Evolutionary conservation across 1,284 basidiomycete genomes (phyloP).

Genomic region (Boletellus sp.): DNA sequence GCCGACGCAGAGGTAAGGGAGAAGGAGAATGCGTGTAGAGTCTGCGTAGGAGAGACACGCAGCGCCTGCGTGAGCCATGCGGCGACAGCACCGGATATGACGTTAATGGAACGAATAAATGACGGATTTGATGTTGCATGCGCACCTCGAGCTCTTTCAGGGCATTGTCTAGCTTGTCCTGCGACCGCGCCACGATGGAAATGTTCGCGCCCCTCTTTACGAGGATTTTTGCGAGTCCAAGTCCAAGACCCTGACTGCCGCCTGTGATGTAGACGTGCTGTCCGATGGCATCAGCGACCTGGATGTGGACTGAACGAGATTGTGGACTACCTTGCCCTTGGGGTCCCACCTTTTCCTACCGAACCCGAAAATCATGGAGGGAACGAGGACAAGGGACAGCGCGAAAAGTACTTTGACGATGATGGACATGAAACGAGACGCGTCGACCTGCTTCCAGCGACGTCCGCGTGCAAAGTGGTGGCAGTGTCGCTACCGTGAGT

Average conservation of each 20-base stretch:
- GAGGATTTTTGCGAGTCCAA: slow-evolving; percentile 59
- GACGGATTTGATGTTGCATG: background rate
- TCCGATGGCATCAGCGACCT: background rate
- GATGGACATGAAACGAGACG: background rate
- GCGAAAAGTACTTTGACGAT: slow-evolving; percentile 10
- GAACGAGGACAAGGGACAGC: slow-evolving; percentile 10
- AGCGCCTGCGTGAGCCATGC: slow-evolving; percentile 19
- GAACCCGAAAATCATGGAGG: slow-evolving; percentile 23
- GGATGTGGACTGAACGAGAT: no score
- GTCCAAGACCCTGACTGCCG: slow-evolving; percentile 57
- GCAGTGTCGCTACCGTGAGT: no score
- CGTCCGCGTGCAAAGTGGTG: no score
- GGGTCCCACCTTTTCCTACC: slow-evolving; percentile 33
- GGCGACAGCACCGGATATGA: background rate
- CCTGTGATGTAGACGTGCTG: slow-evolving; percentile 33
- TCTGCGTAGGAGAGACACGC: slow-evolving; percentile 44
- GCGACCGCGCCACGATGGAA: slow-evolving; percentile 65
- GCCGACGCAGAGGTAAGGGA: slow-evolving; percentile 45
- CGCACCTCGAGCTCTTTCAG: slow-evolving; percentile 52
- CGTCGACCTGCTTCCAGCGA: no score
- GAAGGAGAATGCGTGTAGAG: slow-evolving; percentile 49
- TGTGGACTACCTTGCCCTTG: slow-evolving; percentile 21
- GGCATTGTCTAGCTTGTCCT: slow-evolving; percentile 52
- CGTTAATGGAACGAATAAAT: background rate
- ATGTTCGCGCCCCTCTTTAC: slow-evolving; percentile 63